Evolutionary conservation across 2,329 filamentous ascomycete genomes (phyloP), one percentile per base, ranked within the genome.

Genomic region (Fusarium miscanthi): DNA sequence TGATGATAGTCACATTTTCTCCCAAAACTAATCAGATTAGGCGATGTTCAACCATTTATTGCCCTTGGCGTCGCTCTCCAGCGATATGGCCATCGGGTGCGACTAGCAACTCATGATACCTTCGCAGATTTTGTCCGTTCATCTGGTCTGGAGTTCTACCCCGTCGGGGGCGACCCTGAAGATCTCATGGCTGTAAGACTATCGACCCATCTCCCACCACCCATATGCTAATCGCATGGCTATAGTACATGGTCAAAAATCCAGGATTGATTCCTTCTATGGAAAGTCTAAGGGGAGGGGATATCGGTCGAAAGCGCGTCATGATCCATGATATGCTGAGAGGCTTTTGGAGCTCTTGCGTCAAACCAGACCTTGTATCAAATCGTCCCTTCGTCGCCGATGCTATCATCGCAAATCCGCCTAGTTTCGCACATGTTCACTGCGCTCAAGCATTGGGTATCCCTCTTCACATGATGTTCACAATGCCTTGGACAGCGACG

Each of bases 381-480:
- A 43, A 23, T 8, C 30, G 33, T 5, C 87, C 88, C 0, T 92
- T 93, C 71, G 83, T 93, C 12, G 91, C 91, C 0, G 90, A 96
- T 78, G 91, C 90, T 21, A 95, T 95, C 71, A 95, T 96, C 62
- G 93, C 93, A 0, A 96, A 96, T 71, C 93, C 93, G 0, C 92
- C 92, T 0, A 91, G 88, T 66, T 93, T 95, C 79, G 92, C 91
- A 0, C 93, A 94, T 76, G 85, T 94, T 2, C 93, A 94, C 81
- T 94, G 93, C 69, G 93, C 93, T 0, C 92, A 96, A 79, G 89
- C 91, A 21, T 79, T 95, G 19, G 93, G 93, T 0, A 88, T 95
- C 17, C 93, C 93, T 0, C 80, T 95, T 6, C 92, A 94, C 77
- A 84, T 97, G 72, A 95, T 97, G 91, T 97, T 97, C 80, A 97